Evolutionary conservation across 768 basidiomycete species (phyloP).

Genomic region (Mycena olivaceomarginata): DNA sequence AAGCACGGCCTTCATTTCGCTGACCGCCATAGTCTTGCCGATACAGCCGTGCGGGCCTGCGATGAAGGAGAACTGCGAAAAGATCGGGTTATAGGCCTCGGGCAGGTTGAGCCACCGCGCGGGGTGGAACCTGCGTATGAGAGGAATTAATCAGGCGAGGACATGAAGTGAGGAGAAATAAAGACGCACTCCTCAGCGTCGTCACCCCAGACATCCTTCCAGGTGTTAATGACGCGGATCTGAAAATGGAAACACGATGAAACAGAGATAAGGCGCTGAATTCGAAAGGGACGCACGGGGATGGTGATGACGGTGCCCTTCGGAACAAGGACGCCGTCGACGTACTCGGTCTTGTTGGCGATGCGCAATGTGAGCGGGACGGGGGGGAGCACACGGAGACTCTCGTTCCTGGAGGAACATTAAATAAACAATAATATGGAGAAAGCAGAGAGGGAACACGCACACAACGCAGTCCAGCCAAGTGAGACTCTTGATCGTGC

Average conservation of each 20-base stretch:
- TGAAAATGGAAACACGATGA: slow-evolving; percentile 39
- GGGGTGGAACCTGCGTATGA: slow-evolving; percentile 62
- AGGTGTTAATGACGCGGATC: slow-evolving; percentile 72
- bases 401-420: slow-evolving; percentile 56
- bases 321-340: slow-evolving; percentile 65
- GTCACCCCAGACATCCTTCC: slow-evolving; percentile 69
- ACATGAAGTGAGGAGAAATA: slow-evolving; percentile 10
- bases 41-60: slow-evolving; percentile 68
- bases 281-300: slow-evolving; percentile 51
- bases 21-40: slow-evolving; percentile 68
- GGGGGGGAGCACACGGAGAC: slow-evolving; percentile 62
- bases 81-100: slow-evolving; percentile 56
- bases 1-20: slow-evolving; percentile 70
- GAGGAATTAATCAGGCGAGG: neutral
- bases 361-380: slow-evolving; percentile 62
- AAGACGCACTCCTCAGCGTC: slow-evolving; percentile 67
- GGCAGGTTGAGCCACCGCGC: slow-evolving; percentile 67
- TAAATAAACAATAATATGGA: neutral
- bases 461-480: slow-evolving; percentile 66
- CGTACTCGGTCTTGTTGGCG: slow-evolving; percentile 59
- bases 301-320: slow-evolving; percentile 65
- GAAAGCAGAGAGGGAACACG: slow-evolving; percentile 11
- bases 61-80: slow-evolving; percentile 64
- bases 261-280: neutral
- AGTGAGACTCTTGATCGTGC: slow-evolving; percentile 60